phyloP scores from a whole-genome alignment of 208 protist genomes.

The Borovskyia barvae region DNA sequence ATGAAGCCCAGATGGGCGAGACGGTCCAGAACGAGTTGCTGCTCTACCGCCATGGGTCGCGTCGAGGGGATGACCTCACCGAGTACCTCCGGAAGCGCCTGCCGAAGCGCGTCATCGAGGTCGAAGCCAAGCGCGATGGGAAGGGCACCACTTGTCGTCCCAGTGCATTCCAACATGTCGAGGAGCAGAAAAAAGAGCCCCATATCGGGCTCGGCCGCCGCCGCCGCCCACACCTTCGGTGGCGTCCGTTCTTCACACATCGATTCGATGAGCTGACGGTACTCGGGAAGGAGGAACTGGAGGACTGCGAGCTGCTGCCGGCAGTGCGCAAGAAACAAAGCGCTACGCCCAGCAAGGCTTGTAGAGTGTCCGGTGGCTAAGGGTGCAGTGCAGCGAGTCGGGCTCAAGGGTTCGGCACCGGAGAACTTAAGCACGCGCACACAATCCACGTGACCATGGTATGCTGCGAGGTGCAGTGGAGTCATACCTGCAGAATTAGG shows the following conservation, averaged over 20 bases:
- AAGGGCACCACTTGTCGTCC: neutral
- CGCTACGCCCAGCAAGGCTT: constrained; percentile 18
- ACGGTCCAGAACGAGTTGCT: constrained; percentile 37
- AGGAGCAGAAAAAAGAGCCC: constrained; percentile 32
- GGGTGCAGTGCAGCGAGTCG: constrained; percentile 6
- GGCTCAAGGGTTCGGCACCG: constrained; percentile 22
- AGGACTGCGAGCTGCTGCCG: constrained; percentile 25
- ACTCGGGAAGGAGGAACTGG: constrained; percentile 8
- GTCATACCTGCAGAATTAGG: constrained; percentile 38
- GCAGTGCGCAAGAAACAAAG: constrained; percentile 56
- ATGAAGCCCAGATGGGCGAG: constrained; percentile 29
- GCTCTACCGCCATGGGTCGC: constrained; percentile 13
- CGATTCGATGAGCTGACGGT: neutral
- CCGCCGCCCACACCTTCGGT: constrained; percentile 7
- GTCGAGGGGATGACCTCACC: constrained; percentile 14
- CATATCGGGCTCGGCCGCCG: constrained; percentile 7
- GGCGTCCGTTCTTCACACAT: constrained; percentile 2
- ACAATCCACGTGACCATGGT: constrained; percentile 35
- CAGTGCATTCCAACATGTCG: constrained; percentile 38
- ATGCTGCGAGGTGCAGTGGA: constrained; percentile 44
- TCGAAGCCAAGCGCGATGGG: constrained; percentile 10
- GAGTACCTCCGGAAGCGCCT: constrained; percentile 22
- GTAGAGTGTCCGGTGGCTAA: neutral
- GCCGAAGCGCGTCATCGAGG: constrained; percentile 13
- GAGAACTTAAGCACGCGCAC: constrained; percentile 25